Evolutionary conservation across 345 rosid genomes (phyloP), one percentile per base, ranked within the genome.

Genomic region (Gossypium ekmanianum): DNA sequence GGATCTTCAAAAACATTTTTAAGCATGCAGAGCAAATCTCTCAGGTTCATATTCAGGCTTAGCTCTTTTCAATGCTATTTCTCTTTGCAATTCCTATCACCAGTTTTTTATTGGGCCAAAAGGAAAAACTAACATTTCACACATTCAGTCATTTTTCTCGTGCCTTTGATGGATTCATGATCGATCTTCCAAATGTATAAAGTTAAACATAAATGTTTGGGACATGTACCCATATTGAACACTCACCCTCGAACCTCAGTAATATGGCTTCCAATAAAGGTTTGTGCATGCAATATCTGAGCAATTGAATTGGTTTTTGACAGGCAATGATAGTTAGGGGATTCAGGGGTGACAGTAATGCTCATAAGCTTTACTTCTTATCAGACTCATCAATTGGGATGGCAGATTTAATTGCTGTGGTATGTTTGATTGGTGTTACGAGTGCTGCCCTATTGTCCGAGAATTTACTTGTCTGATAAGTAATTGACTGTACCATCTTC

Each of bases 301-400:
- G 2, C 5, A 39, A 7, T 9, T 55, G 0, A 77, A 52, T 59
- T 71, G 69, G 22, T 73, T 65, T 59, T 24, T 59, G 12, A 43
- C 84, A 94, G 98, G 98, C 98, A n/a, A 94, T 94, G 98, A 94
- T 94, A 74, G 88, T 92, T 16, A 86, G 98, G 78, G 98, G 98
- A 39, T 94, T 92, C 79, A 86, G 87, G 78, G 98, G 98, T 58
- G 88, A 94, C 77, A 87, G 97, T 79, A 82, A 78, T 74, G 77
- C 83, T 77, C 93, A 94, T 78, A 85, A 87, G 77, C 84, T 94
- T 43, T 89, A 90, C 84, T 87, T 87, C 73, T 80, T 81, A 50
- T 84, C 92, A 0, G 79, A 84, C 4, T 79, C 97, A 22, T 82
- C 94, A 1, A 20, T 79, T 26, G 84, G 90, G 59, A 44, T 85